Evolutionary conservation across 805 yeast genomes (phyloP).

Genomic region (Dipodascopsis tothii): DNA sequence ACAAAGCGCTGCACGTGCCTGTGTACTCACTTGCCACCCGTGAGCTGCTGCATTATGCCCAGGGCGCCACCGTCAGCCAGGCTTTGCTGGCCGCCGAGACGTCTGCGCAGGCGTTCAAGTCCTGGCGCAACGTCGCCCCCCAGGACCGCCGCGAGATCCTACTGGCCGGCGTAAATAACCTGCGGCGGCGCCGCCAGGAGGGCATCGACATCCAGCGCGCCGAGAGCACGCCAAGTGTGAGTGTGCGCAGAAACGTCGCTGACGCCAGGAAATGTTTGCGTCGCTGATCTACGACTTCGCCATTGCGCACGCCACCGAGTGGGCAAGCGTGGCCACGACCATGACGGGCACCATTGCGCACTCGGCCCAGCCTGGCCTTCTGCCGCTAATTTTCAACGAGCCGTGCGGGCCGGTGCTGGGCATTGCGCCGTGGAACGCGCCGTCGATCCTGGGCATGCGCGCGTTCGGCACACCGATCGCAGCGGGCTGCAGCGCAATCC

Average conservation of each 20-base stretch:
- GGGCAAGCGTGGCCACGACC: slow-evolving; percentile 13
- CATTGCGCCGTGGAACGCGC: slow-evolving; percentile 85
- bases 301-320: slow-evolving; percentile 7
- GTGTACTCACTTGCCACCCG: slow-evolving; percentile 1
- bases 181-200: slow-evolving; percentile 5
- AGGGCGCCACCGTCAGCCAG: slow-evolving; percentile 12
- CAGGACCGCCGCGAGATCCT: slow-evolving; percentile 10
- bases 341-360: slow-evolving; percentile 5
- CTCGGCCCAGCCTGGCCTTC: slow-evolving; percentile 3
- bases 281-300: slow-evolving; percentile 6
- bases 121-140: slow-evolving; percentile 8
- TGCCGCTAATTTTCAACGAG: slow-evolving; percentile 34
- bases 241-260: background rate
- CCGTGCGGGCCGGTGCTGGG: slow-evolving; percentile 84
- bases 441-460: slow-evolving; percentile 76
- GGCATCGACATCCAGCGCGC: slow-evolving; percentile 12
- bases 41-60: slow-evolving; percentile 10
- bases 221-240: slow-evolving; percentile 13
- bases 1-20: slow-evolving; percentile 4
- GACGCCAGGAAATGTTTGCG: slow-evolving; percentile 7
- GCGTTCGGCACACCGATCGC: slow-evolving; percentile 77
- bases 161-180: slow-evolving; percentile 4
- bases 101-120: slow-evolving; percentile 7
- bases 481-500: slow-evolving; percentile 72
- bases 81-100: slow-evolving; percentile 7